Conservation (phyloP, 179 eudicot genomes). For the Camellia oleifera region DNA sequence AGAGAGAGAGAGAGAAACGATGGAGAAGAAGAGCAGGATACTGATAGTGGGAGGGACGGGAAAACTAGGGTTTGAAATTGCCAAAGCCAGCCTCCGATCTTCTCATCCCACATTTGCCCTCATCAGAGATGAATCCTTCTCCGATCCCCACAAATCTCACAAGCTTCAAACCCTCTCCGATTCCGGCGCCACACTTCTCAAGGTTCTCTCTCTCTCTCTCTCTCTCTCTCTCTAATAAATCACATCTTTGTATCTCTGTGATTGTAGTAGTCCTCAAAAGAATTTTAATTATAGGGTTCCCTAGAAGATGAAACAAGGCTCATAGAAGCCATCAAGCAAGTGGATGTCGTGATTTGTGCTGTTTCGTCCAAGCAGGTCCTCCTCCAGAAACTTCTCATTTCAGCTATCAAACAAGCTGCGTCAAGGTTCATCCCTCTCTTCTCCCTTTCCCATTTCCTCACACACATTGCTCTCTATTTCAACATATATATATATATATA, state of each 20-base stretch:
- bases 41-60: conserved; percentile 81
- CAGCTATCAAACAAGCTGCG: conserved; percentile 52
- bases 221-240: too few relatives aligned
- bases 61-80: conserved; percentile 55
- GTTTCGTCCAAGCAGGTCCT: conserved; percentile 53
- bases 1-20: neutral
- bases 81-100: conserved; percentile 51
- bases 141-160: conserved; percentile 45
- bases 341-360: conserved; percentile 74
- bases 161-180: conserved; percentile 2
- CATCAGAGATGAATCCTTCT: conserved; percentile 48
- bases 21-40: conserved; percentile 40
- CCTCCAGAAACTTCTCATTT: conserved; percentile 64
- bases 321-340: conserved; percentile 30
- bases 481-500: too few relatives aligned
- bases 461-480: too few relatives aligned
- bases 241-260: neutral
- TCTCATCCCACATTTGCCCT: conserved; percentile 73
- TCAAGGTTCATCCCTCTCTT: conserved; percentile 45
- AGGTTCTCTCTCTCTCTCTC: conserved; percentile 27
- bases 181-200: conserved; percentile 21
- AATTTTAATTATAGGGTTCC: conserved; percentile 51
- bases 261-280: neutral
- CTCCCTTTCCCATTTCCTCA: neutral
- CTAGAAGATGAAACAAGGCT: conserved; percentile 52